Evolutionary conservation across 495 filamentous ascomycete genomes (phyloP).

Genomic region (Cenococcum geophilum): DNA sequence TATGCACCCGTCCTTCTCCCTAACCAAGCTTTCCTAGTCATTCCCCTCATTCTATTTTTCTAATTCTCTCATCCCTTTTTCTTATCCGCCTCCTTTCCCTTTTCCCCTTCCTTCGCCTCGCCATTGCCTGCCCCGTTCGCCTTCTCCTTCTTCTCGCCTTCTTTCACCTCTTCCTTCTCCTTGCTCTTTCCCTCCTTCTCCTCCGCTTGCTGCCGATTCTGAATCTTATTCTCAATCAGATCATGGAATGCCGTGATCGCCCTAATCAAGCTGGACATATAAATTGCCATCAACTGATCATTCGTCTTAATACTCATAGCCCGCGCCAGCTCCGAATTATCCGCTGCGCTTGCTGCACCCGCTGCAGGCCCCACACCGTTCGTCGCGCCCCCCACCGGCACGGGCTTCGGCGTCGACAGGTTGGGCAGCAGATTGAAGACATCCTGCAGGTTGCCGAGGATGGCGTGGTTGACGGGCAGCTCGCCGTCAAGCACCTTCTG

Average conservation of each 20-base stretch:
- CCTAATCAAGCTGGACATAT: slow-evolving; percentile 89
- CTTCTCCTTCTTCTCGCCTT: slow-evolving; percentile 52
- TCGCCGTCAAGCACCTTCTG: slow-evolving; percentile 90
- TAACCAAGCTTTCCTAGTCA: not conserved
- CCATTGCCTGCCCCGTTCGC: slow-evolving; percentile 49
- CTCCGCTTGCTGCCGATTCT: slow-evolving; percentile 94
- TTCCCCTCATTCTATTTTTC: not conserved
- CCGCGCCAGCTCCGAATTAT: slow-evolving; percentile 76
- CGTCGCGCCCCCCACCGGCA: slow-evolving; percentile 31
- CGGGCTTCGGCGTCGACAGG: slow-evolving; percentile 72
- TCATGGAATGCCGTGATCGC: slow-evolving; percentile 99
- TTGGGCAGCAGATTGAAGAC: slow-evolving; percentile 99
- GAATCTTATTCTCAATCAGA: slow-evolving; percentile 99
- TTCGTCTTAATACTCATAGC: slow-evolving; percentile 99
- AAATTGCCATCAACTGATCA: slow-evolving; percentile 97
- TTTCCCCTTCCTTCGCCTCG: slow-evolving; percentile 52
- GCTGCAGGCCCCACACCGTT: slow-evolving; percentile 38
- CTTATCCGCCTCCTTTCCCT: slow-evolving; percentile 52
- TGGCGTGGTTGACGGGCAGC: slow-evolving; percentile 93
- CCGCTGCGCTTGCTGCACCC: slow-evolving; percentile 46
- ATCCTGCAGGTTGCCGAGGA: slow-evolving; percentile 95
- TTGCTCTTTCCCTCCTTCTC: slow-evolving; percentile 84
- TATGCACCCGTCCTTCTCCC: not conserved
- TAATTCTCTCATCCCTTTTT: slow-evolving; percentile 30
- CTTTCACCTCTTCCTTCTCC: slow-evolving; percentile 51